phyloP scores from a whole-genome alignment of 768 basidiomycete genomes.

The Pseudohyphozyma bogoriensis region DNA sequence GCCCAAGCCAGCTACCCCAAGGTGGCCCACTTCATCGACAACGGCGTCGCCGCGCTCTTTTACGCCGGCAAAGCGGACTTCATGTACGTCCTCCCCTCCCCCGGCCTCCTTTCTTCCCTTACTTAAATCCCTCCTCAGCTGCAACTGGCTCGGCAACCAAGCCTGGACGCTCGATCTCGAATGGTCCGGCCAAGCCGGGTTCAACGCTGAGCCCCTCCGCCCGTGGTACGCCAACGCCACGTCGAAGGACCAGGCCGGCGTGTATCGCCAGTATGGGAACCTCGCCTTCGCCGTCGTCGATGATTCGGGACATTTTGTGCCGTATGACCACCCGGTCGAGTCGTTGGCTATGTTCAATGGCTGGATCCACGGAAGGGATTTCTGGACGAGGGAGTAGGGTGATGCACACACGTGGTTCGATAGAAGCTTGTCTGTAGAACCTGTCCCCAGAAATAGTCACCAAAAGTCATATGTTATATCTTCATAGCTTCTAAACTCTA shows the following conservation, averaged over 20 bases:
- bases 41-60: conserved; percentile 70
- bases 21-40: conserved; percentile 67
- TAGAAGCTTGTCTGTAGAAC: not conserved
- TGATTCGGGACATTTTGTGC: conserved; percentile 29
- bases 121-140: conserved; percentile 34
- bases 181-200: conserved; percentile 54
- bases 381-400: conserved; percentile 21
- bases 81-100: conserved; percentile 42
- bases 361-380: conserved; percentile 1
- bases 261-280: conserved; percentile 19
- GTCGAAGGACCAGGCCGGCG: conserved; percentile 18
- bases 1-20: conserved; percentile 36
- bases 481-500: not conserved
- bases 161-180: conserved; percentile 61
- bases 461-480: not conserved
- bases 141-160: conserved; percentile 71
- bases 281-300: conserved; percentile 32
- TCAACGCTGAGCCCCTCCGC: conserved; percentile 36
- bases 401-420: conserved; percentile 46
- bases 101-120: not conserved
- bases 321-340: conserved; percentile 28
- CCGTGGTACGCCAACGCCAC: conserved; percentile 19
- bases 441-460: not conserved
- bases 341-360: conserved; percentile 26
- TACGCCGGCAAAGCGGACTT: conserved; percentile 65